Evolutionary conservation across 1,284 basidiomycete genomes (phyloP), one percentile per base, ranked within the genome.

Genomic region (Cutaneotrichosporon arboriforme): DNA sequence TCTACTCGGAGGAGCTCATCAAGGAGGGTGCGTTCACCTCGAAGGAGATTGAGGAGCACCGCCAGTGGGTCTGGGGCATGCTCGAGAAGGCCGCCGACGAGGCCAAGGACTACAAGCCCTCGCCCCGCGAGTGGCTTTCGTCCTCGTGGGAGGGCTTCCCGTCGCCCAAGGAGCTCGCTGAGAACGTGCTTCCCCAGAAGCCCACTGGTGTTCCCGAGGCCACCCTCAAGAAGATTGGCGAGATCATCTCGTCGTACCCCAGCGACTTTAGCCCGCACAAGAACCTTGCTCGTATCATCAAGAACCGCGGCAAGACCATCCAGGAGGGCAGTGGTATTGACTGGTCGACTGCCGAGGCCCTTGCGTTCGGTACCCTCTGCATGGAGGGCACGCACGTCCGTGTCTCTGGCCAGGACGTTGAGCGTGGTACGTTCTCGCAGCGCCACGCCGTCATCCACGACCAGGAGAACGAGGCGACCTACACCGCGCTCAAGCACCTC

Each of bases 361-460:
- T 99, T 51, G 96, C 96, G 0, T 91, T 98, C 68, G 96, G 94
- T 58, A 83, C 91, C 14, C 84, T 98, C 48, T 88, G 88, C 31
- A 80, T 94, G 44, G 93, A 98, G 78, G 88, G 90, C 68, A 87
- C 87, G 54, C 91, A 98, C 72, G 88, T 99, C 50, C 89, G 96
- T 66, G 80, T 98, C 2, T 97, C 92, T 1, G 96, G 96, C 43
- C 96, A 99, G 78, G 96, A 98, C 75, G 94, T 98, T 51, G 96
- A 99, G 77, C 88, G 96, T 74, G 96, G 96, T 52, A 99, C 96
- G 8, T 99, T 99, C 81, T 97, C 93, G n/a, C 96, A 98, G 74
- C 88, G 96, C 50, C 96, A 99, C 70, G 91, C 93, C 42, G 86
- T 99, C 60, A 81, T 99, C 49, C 92, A 97, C 77, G 94, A 99